Evolutionary conservation across 2,329 filamentous ascomycete genomes (phyloP).

Genomic region (Pestalotiopsis fici): DNA sequence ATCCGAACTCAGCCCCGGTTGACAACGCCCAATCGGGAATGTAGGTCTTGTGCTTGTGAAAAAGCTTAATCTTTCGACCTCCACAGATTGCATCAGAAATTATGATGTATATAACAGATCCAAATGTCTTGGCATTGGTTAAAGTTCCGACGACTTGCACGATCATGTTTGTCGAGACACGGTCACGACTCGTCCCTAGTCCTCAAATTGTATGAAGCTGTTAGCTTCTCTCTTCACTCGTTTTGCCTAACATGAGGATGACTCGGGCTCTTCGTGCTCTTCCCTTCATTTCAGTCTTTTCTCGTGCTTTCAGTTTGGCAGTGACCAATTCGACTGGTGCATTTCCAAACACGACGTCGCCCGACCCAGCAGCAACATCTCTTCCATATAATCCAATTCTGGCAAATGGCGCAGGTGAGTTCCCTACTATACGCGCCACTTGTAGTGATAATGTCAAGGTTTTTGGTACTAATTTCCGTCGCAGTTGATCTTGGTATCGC

Average conservation of each 20-base stretch:
- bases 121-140: neutral
- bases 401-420: neutral
- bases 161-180: neutral
- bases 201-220: neutral
- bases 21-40: neutral
- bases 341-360: neutral
- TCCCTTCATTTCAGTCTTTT: neutral
- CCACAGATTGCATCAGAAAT: neutral
- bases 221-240: neutral
- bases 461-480: neutral
- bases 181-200: neutral
- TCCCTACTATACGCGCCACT: neutral
- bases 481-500: conserved; percentile 9
- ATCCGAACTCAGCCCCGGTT: neutral
- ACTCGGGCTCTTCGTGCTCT: neutral
- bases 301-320: neutral
- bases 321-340: neutral
- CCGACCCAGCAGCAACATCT: neutral
- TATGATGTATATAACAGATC: neutral
- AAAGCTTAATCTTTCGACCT: neutral
- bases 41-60: neutral
- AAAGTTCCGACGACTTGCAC: neutral
- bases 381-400: neutral
- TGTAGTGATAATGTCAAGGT: neutral
- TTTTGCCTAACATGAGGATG: neutral